Percentiles rank a stretch among this genome's conserved stretches.
These are phyloP conservation scores for Phylloporus sp. DNA, from an alignment of 1,284 basidiomycete genomes.

Conservation along the genomic window DNA sequence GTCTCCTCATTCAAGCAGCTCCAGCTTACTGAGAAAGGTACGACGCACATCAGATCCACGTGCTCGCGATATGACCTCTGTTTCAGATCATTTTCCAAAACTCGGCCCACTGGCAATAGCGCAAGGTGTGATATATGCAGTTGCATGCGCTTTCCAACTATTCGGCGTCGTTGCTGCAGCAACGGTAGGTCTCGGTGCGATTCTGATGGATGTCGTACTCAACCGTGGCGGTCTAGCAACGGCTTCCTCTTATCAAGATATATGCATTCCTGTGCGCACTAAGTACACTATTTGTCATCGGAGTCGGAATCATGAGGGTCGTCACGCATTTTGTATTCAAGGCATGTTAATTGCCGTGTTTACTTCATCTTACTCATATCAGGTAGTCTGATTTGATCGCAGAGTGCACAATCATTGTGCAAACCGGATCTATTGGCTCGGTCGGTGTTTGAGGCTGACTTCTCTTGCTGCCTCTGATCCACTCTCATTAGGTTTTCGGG, in stretches of 20 bases:
- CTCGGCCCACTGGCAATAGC: constrained; percentile 64
- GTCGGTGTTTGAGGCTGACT: constrained; percentile 15
- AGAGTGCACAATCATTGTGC: constrained; percentile 27
- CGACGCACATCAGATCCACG: constrained; percentile 26
- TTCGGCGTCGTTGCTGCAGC: constrained; percentile 58
- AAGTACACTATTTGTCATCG: constrained; percentile 56
- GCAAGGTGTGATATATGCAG: constrained; percentile 58
- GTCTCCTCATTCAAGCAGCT: constrained; percentile 63
- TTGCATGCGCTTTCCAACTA: constrained; percentile 56
- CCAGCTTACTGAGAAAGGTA: constrained; percentile 50
- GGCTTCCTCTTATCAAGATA: constrained; percentile 53
- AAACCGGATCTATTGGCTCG: constrained; percentile 21
- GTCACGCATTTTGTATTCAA: constrained; percentile 73
- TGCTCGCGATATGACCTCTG: neutral
- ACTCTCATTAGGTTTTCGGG: constrained; percentile 29
- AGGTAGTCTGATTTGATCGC: constrained; percentile 36
- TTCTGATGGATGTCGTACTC: neutral
- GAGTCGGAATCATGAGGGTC: constrained; percentile 56
- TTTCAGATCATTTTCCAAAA: constrained; percentile 48
- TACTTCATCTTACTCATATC: constrained; percentile 17
- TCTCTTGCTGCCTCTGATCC: constrained; percentile 13
- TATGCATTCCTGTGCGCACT: constrained; percentile 59
- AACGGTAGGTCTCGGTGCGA: constrained; percentile 49
- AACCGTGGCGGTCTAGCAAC: constrained; percentile 52
- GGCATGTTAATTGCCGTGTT: constrained; percentile 37